These are phyloP conservation scores for Brassica incana DNA, from an alignment of 345 rosid genomes.

Conservation along the genomic window DNA sequence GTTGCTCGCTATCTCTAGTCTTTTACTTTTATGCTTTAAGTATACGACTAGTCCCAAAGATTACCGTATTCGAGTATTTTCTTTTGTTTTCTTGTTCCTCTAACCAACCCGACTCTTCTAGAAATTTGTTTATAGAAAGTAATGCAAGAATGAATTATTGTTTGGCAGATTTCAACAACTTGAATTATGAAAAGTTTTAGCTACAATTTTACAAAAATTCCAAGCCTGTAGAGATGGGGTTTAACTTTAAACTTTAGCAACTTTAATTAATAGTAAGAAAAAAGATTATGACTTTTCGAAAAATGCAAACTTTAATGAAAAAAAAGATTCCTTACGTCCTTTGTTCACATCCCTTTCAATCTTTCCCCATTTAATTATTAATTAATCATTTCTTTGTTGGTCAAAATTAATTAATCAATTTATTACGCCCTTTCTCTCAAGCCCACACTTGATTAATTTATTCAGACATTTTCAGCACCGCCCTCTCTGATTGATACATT, in stretches of 20 bases:
- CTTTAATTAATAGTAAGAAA: constrained; percentile 6
- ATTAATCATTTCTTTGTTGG: too few species aligned
- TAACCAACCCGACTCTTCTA: constrained; percentile 3
- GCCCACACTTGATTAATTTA: too few species aligned
- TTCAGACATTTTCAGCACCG: constrained; percentile 19
- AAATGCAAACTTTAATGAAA: constrained; percentile 12
- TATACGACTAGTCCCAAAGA: neutral
- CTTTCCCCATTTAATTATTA: neutral
- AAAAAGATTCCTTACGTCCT: neutral
- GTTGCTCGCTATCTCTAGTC: neutral
- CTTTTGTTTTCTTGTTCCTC: neutral
- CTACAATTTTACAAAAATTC: neutral
- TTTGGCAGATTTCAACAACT: constrained; percentile 16
- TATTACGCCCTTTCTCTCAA: too few species aligned
- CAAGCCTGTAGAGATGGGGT: neutral
- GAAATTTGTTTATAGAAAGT: neutral
- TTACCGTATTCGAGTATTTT: neutral
- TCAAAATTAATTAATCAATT: too few species aligned
- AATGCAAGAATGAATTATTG: neutral
- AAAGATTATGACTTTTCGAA: constrained; percentile 18
- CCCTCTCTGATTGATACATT: constrained; percentile 1
- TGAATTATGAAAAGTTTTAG: constrained; percentile 4
- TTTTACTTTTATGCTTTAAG: neutral
- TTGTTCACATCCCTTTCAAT: constrained; percentile 30
- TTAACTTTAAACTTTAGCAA: neutral